These are phyloP conservation scores for Collybia sordida DNA, from an alignment of 768 basidiomycete genomes.

Conservation along the genomic window DNA sequence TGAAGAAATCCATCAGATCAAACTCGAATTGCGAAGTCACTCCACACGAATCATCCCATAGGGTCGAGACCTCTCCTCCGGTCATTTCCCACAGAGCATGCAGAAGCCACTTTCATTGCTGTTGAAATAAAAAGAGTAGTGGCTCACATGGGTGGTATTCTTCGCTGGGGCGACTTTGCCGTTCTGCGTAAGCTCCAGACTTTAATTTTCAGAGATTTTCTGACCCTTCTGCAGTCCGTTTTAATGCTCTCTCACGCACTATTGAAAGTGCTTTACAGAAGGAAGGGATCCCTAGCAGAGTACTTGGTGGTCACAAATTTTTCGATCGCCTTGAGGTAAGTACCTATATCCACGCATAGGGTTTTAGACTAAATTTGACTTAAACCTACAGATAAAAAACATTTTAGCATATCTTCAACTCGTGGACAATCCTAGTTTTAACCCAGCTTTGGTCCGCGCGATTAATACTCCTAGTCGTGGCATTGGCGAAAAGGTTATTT, in stretches of 20 bases:
- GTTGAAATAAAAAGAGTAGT: slow-evolving; percentile 72
- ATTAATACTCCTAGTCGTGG: slow-evolving; percentile 71
- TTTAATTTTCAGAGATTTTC: background rate
- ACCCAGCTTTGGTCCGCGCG: slow-evolving; percentile 70
- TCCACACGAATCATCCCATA: slow-evolving; percentile 64
- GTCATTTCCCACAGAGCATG: slow-evolving; percentile 49
- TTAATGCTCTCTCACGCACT: slow-evolving; percentile 73
- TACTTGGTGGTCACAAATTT: slow-evolving; percentile 83
- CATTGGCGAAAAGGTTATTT: slow-evolving; percentile 72
- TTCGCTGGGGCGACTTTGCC: slow-evolving; percentile 78
- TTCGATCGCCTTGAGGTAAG: slow-evolving; percentile 79
- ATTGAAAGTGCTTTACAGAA: slow-evolving; percentile 78
- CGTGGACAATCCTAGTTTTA: slow-evolving; percentile 65
- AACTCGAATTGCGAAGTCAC: slow-evolving; percentile 69
- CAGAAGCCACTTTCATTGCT: slow-evolving; percentile 73
- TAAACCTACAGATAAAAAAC: slow-evolving; percentile 81
- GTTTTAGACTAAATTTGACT: background rate
- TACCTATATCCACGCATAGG: background rate
- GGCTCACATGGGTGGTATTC: slow-evolving; percentile 66
- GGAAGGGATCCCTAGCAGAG: slow-evolving; percentile 72
- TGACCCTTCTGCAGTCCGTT: slow-evolving; percentile 56
- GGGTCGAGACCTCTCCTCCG: slow-evolving; percentile 63
- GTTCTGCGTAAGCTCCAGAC: slow-evolving; percentile 58
- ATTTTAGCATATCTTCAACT: slow-evolving; percentile 80
- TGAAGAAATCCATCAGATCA: slow-evolving; percentile 48